A percentile compares a stretch with the other conserved stretches of the same genome.
Evolutionary conservation across 768 basidiomycete species (phyloP).

Genomic region (Boletus reticulatus): DNA sequence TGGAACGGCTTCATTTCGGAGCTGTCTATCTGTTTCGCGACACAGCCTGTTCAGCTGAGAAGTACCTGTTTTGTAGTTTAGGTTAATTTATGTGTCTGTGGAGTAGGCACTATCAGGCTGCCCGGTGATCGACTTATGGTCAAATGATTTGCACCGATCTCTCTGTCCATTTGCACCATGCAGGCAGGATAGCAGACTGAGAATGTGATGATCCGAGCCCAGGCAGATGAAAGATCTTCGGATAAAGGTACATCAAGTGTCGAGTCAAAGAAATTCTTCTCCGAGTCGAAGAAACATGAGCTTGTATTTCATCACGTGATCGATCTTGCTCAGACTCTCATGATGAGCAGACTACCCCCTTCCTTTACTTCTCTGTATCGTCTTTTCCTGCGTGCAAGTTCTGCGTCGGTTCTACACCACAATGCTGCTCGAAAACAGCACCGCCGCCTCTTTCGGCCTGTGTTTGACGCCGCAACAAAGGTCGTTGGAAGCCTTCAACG

Average conservation of each 20-base stretch:
- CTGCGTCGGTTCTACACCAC: constrained; percentile 59
- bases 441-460: constrained; percentile 50
- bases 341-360: constrained; percentile 26
- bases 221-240: constrained; percentile 5
- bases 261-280: no score
- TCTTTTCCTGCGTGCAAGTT: constrained; percentile 52
- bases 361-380: constrained; percentile 59
- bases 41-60: background rate
- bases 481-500: constrained; percentile 42
- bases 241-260: no score
- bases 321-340: background rate
- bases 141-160: constrained; percentile 4
- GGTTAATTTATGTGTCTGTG: constrained; percentile 2
- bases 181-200: background rate
- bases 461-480: constrained; percentile 50
- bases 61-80: constrained; percentile 2
- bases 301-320: constrained; percentile 12
- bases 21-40: background rate
- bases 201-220: background rate
- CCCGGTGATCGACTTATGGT: constrained; percentile 2
- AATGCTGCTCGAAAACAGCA: constrained; percentile 41
- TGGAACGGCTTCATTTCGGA: constrained; percentile 12
- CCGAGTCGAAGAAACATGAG: no score
- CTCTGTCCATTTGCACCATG: background rate
- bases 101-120: background rate